Evolutionary conservation across 768 basidiomycete genomes (phyloP), one percentile per base, ranked within the genome.

Genomic region (Dendrothele bispora): DNA sequence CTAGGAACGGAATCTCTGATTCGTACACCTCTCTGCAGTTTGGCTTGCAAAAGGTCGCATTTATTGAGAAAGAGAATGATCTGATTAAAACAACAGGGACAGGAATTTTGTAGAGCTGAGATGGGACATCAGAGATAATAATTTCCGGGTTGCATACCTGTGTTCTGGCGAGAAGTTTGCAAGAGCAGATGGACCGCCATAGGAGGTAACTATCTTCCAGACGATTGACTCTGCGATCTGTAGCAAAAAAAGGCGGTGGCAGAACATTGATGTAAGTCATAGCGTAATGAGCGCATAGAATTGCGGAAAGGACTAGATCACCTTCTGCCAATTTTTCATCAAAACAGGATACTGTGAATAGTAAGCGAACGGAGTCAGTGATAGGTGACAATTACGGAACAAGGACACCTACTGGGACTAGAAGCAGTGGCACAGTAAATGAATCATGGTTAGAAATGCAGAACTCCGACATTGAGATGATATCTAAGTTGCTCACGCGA

Each of bases 141-240:
- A n/a, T n/a, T n/a, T n/a, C n/a, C n/a, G n/a, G n/a, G n/a, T 15
- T 15, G 15, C 34, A 27, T 41, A 51, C 50, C 50, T 86, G 83
- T 1, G 82, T 80, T 27, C 74, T 65, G 14, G 79, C 62, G 5
- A 90, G 76, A 18, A 89, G 67, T 53, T 81, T 82, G 55, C 82
- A 87, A 5, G 78, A 68, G 55, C 83, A 85, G 43, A 91, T 79
- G n/a, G 81, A 79, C 45, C 78, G 77, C 88, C 88, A 91, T 5
- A 91, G 75, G 14, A 83, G 74, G 55, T 83, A 78, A 55, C 84
- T 87, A 58, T 91, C 88, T 65, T 90, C 84, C 15, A 91, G 62
- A 21, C 88, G 78, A 61, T 91, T 92, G 35, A 89, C 77, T 1
- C 67, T 67, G 4, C 71, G 72, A 56, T 91, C 79, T 54, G n/a